A percentile compares a stretch with the other conserved stretches of the same genome.
phyloP scores from a whole-genome alignment of 176 grass and related monocot species.

The Tillandsia leiboldiana region DNA sequence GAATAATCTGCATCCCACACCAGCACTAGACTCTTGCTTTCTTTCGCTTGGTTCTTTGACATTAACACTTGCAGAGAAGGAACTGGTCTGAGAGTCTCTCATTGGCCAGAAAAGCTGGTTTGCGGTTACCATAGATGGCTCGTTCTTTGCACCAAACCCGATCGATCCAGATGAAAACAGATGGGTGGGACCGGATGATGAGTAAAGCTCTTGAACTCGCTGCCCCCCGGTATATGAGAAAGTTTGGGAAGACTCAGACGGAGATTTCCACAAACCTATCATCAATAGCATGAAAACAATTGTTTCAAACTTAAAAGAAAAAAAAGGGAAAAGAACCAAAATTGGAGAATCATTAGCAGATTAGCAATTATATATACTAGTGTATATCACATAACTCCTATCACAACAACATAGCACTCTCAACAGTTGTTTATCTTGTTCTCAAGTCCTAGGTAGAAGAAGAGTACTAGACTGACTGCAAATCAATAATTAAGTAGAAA shows the following conservation, averaged over 20 bases:
- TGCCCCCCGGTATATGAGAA: conserved; percentile 56
- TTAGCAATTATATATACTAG: no score
- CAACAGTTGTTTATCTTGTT: neutral
- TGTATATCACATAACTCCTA: neutral
- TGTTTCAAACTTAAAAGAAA: neutral
- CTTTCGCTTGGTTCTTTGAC: conserved; percentile 32
- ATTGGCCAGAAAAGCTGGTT: conserved; percentile 45
- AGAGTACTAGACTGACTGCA: neutral
- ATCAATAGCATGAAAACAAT: conserved; percentile 6
- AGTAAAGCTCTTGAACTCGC: conserved; percentile 26
- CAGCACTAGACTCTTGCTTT: conserved; percentile 39
- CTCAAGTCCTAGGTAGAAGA: neutral
- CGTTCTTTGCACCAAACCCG: conserved; percentile 33
- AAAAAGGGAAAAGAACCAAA: neutral
- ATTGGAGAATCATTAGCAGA: neutral
- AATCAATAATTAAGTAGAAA: neutral
- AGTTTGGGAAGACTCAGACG: conserved; percentile 30
- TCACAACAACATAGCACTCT: neutral
- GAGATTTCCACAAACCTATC: conserved; percentile 74
- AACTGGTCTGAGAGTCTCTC: conserved; percentile 31
- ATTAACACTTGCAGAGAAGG: conserved; percentile 35
- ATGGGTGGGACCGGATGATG: conserved; percentile 26
- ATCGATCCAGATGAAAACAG: conserved; percentile 17
- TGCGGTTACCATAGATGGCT: conserved; percentile 12
- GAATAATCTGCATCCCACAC: conserved; percentile 71